phyloP scores from a whole-genome alignment of 495 filamentous ascomycete species.

The Podospora didyma region DNA sequence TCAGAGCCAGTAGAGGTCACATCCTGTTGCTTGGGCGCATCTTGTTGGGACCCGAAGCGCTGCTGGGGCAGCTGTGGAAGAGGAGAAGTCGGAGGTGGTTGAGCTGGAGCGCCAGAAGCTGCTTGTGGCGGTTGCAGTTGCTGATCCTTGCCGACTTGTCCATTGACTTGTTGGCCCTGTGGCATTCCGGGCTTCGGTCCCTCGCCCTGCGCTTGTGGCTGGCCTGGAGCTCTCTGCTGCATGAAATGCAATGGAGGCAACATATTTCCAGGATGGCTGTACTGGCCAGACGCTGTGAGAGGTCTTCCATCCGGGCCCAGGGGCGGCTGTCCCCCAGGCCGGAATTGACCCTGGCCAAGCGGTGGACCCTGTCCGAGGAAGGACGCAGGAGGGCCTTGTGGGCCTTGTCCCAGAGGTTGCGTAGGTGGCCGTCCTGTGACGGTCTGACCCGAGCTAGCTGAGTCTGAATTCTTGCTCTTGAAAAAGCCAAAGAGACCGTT shows the following conservation, averaged over 20 bases:
- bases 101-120: not conserved
- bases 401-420: conserved; percentile 6
- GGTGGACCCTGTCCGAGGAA: too few species aligned
- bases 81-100: not conserved
- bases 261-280: conserved; percentile 7
- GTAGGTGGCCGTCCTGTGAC: not conserved
- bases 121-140: conserved; percentile 11
- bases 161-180: conserved; percentile 4
- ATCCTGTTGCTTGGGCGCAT: conserved; percentile 3
- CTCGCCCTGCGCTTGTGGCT: not conserved
- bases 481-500: conserved; percentile 29
- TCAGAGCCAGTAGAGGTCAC: conserved; percentile 10
- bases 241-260: conserved; percentile 3
- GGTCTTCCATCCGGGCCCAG: conserved; percentile 26
- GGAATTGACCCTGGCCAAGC: conserved; percentile 16
- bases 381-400: not conserved
- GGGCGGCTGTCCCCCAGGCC: conserved; percentile 12
- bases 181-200: not conserved
- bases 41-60: conserved; percentile 9
- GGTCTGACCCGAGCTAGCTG: not conserved
- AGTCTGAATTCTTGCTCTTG: conserved; percentile 3
- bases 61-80: conserved; percentile 7
- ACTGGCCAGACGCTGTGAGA: conserved; percentile 1
- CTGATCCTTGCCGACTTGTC: not conserved
- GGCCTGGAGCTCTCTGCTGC: conserved; percentile 6